These are phyloP conservation scores for Serendipita sp. DNA, from an alignment of 768 basidiomycete genomes.

Conservation along the genomic window DNA sequence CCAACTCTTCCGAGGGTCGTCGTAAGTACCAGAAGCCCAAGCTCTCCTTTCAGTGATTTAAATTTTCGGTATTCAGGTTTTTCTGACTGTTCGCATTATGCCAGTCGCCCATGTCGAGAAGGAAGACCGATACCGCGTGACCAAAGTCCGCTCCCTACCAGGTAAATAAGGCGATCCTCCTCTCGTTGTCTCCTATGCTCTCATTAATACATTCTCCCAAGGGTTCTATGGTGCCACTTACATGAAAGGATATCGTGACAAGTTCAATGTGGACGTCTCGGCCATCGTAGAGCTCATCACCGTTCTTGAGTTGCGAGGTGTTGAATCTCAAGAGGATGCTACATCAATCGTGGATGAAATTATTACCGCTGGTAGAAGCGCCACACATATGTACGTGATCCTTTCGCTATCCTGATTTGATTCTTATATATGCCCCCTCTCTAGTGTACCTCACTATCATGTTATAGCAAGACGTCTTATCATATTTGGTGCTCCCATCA, in stretches of 20 bases:
- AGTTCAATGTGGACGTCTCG: too few relatives aligned
- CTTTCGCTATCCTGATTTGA: not conserved
- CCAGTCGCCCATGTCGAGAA: too few relatives aligned
- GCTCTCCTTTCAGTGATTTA: conserved; percentile 47
- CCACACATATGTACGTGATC: conserved; percentile 41
- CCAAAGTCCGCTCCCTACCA: conserved; percentile 39
- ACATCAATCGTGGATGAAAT: conserved; percentile 44
- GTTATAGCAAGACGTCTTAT: conserved; percentile 23
- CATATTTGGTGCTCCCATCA: conserved; percentile 16
- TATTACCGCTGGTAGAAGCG: conserved; percentile 21
- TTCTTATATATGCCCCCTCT: not conserved
- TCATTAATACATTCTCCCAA: too few relatives aligned
- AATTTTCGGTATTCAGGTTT: conserved; percentile 47
- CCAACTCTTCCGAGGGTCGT: too few relatives aligned
- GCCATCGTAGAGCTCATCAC: too few relatives aligned
- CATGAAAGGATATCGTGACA: too few relatives aligned
- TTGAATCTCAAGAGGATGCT: too few relatives aligned
- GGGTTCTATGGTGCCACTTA: conserved; percentile 49
- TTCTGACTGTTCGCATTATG: conserved; percentile 42
- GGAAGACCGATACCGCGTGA: too few relatives aligned
- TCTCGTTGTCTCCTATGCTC: not conserved
- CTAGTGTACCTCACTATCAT: conserved; percentile 42
- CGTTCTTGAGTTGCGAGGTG: too few relatives aligned
- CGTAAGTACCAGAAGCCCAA: conserved; percentile 28
- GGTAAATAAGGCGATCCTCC: conserved; percentile 26